Evolutionary conservation across 2,329 filamentous ascomycete species (phyloP).

Genomic region (Colletotrichum endophyticum): DNA sequence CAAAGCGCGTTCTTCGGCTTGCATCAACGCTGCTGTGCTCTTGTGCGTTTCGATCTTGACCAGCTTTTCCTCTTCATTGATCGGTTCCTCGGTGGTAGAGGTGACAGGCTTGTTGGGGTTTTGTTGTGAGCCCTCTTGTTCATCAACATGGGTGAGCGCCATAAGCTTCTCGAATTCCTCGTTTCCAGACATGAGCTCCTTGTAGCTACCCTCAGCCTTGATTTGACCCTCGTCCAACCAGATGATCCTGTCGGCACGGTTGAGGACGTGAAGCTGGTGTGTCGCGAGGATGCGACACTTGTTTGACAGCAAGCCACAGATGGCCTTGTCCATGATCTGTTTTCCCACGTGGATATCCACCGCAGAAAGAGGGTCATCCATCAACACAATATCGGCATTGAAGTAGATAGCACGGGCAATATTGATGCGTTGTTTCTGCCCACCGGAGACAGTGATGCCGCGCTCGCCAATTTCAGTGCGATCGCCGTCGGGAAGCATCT

Average conservation of each 20-base stretch:
- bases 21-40: constrained; percentile 70
- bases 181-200: constrained; percentile 81
- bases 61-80: constrained; percentile 34
- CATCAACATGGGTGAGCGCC: constrained; percentile 58
- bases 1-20: constrained; percentile 70
- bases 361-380: constrained; percentile 72
- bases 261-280: constrained; percentile 91
- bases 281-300: constrained; percentile 92
- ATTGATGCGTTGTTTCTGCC: constrained; percentile 93
- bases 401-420: constrained; percentile 85
- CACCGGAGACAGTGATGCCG: constrained; percentile 92
- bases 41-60: constrained; percentile 59
- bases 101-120: background rate
- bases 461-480: constrained; percentile 91
- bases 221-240: constrained; percentile 89
- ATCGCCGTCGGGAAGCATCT: constrained; percentile 88
- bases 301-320: constrained; percentile 83
- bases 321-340: constrained; percentile 90
- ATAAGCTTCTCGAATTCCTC: constrained; percentile 79
- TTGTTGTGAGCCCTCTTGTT: background rate
- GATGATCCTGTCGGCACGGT: constrained; percentile 86
- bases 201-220: constrained; percentile 84
- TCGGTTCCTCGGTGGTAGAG: constrained; percentile 6
- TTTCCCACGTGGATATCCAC: constrained; percentile 73
- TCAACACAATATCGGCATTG: constrained; percentile 68